Evolutionary conservation across 2,329 filamentous ascomycete species (phyloP), one percentile per base, ranked within the genome.

Genomic region (Thielaviopsis musarum): DNA sequence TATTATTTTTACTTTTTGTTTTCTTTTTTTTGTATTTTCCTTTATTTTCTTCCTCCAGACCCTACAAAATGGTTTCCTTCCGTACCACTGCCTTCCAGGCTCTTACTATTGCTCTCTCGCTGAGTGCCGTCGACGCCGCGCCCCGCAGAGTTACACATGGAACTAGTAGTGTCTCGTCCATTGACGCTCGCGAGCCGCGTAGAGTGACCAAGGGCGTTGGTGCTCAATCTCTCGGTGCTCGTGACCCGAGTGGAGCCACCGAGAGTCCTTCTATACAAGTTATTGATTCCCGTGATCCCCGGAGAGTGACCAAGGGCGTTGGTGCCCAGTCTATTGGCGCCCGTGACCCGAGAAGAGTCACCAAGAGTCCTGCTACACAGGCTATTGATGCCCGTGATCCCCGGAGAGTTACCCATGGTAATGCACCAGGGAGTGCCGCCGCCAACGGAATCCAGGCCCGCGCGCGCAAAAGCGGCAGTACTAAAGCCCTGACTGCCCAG

Each of bases 61-160:
- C 4, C 15, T 30, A 21, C 56, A 54, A 53, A 28, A 61, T 61
- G 60, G 38, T 57, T n/a, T 56, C 57, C 38, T 61, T 56, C 17
- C 53, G 30, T 21, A 7, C 48, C 21, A 17, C 54, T 54, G 59
- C 62, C 57, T 49, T 63, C 41, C 54, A 57, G 56, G 57, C 62
- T 48, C 53, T 64, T 26, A 49, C 58, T 41, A 52, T 62, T 19
- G 61, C 60, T 24, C 19, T 61, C 6, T 59, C 57, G 30, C 48
- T 61, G 10, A 56, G 48, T 17, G 19, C 49, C 1, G 26, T 59
- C 28, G 57, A 61, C 17, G 59, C 54, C n/a, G 34, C 54, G n/a
- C 61, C 61, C 17, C 61, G 60, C 12, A 38, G 58, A 13, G 52
- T 59, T n/a, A 59, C 58, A 9, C 53, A 52, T n/a, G 58, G 30